Base-by-base conservation (phyloP, 1,139 yeast genomes). In the Suhomyces panamericanus region DNA sequence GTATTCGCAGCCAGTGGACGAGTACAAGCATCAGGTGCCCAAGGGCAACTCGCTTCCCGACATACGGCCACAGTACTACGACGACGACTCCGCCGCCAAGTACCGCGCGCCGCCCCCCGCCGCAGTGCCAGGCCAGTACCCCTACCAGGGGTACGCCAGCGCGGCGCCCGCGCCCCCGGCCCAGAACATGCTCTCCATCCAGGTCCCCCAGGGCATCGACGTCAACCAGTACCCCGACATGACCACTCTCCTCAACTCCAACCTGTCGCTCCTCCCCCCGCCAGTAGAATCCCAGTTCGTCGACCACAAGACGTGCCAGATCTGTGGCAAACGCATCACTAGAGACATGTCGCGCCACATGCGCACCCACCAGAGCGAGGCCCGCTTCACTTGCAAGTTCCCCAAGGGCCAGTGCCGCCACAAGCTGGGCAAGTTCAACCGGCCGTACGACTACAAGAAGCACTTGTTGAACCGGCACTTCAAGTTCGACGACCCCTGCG, bases 371-470 rank as follows among this genome's bases (percentile, higher is more conserved):
- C 83, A 80, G 55, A 63, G 69, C 12, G 76, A 75, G 14, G 73
- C 84, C 3, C 64, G 88, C 42, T 83, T 83, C 57, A 70, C 64
- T 33, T 83, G 89, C 58, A 72, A 80, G 22, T 83, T 74, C 55
- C 85, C 87, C 16, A 68, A 76, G 44, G 67, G 66, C 15, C 66
- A 67, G 43, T 83, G 89, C 58, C 68, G 75, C 11, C 88, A 83
- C 60, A 81, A 77, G 56, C 74, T 83, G 38, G 85, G 63, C 34
- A 57, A 53, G 42, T 83, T 83, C 64, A 83, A 83, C 63, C 69
- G 89, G 37, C 87, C 85, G 3, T 83, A 83, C 57, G 89, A 83
- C 59, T 82, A 71, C 64, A 83, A 83, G 57, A 83, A 83, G 55
- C 89, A 83, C 58, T 63, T 83, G 49, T 65, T 83, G 35, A 85